These are phyloP conservation scores for Fusarium goolgardi DNA, from an alignment of 2,329 filamentous ascomycete genomes.

Conservation along the genomic window DNA sequence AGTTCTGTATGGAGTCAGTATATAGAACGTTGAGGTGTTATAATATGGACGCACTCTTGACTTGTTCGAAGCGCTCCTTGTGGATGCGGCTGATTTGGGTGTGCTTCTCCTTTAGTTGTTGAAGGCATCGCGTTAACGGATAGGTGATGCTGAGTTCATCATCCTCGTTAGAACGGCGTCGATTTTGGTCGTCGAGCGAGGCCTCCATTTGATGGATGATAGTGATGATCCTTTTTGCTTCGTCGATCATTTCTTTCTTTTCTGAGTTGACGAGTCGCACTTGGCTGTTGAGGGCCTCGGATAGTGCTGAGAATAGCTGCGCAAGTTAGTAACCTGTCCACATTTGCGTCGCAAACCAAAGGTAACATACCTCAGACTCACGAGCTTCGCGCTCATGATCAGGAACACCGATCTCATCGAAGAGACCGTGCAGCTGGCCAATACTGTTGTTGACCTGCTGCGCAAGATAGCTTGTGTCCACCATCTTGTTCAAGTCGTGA, in stretches of 20 bases:
- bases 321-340: constrained; percentile 17
- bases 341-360: background rate
- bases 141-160: constrained; percentile 82
- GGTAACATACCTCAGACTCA: constrained; percentile 80
- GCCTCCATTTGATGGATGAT: constrained; percentile 93
- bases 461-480: constrained; percentile 93
- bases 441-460: constrained; percentile 97
- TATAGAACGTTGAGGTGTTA: background rate
- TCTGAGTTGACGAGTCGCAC: constrained; percentile 85
- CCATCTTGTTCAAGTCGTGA: constrained; percentile 53
- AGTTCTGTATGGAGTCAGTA: constrained; percentile 71
- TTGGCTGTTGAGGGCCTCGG: constrained; percentile 91
- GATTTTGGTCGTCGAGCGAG: constrained; percentile 81
- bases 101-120: constrained; percentile 87
- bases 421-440: constrained; percentile 90
- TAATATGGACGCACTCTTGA: constrained; percentile 75
- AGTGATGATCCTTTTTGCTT: constrained; percentile 86
- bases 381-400: constrained; percentile 90
- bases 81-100: constrained; percentile 82
- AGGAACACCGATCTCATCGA: constrained; percentile 97
- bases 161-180: constrained; percentile 72
- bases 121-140: constrained; percentile 83
- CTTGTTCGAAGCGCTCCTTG: constrained; percentile 92
- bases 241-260: constrained; percentile 90
- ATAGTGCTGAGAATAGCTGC: constrained; percentile 90